Evolutionary conservation across 2,329 filamentous ascomycete species (phyloP), one percentile per base, ranked within the genome.

Genomic region (Penicillium glabrum): DNA sequence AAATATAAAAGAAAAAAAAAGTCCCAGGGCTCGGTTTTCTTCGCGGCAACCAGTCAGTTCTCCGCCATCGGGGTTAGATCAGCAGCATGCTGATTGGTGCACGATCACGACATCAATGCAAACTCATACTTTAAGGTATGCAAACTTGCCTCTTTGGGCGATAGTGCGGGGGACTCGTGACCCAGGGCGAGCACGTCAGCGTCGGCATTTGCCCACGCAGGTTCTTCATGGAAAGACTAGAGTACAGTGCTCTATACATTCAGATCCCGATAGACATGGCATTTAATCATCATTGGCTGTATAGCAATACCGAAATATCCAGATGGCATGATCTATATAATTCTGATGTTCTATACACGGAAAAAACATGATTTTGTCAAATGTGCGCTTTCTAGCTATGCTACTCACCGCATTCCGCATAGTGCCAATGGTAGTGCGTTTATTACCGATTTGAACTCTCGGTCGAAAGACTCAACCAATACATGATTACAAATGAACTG

Each of bases 91-190:
- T 75, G 59, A 77, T 77, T 77, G 75, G 75, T 54, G 54, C 56
- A 44, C 62, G 75, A 77, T 77, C 75, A 77, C 75, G 75, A 77
- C 75, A 78, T 78, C 75, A 72, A 68, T 74, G 72, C 69, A 72
- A 74, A 73, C 67, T 49, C 23, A 14, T 23, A 35, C 19, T 27
- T 37, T 29, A 33, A 49, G n/a, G 1, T 3, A 51, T 66, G 64
- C 71, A 74, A 74, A 74, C 70, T 55, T 63, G 21, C 70, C 62
- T 4, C 10, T 61, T 70, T 48, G 43, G 63, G 66, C 11, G 13
- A 46, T 62, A 58, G 67, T 66, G 66, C 63, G 61, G 64, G 61
- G 61, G 59, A 61, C 69, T 62, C 65, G 69, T 72, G 70, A 72
- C 63, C 19, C 9, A 7, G 4, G 44, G 41, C 57, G 65, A 72